Evolutionary conservation across 345 rosid genomes (phyloP), one percentile per base, ranked within the genome.

Genomic region (Sonneratia alba): DNA sequence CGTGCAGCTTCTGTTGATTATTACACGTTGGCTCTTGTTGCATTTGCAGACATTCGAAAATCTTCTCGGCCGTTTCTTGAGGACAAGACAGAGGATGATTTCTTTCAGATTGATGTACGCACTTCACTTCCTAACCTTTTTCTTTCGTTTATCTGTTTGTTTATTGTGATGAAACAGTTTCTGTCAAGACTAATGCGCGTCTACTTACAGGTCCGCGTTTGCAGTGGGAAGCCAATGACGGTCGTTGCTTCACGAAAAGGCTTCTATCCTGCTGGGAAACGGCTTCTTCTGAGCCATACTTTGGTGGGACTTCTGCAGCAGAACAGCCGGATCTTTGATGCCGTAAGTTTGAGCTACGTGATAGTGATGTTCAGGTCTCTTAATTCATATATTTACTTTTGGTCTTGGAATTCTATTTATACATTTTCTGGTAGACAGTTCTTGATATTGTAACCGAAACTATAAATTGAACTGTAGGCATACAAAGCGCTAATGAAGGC

Each of bases 51-150:
- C 75, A 82, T 90, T 76, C 86, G 88, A 81, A 87, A 86, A 71
- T 88, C 91, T 11, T 74, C 73, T 61, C 87, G 91, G 67, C 90
- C 87, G 40, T 87, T 83, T 16, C 75, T 79, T 6, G 97, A 92
- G 70, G 91, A 87, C 66, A 88, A 87, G 77, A 84, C 85, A 53
- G 75, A 79, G 5, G 92, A 89, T 70, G 92, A 90, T 78, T 78
- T 87, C 55, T 95, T 95, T 77, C 97, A 87, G 83, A 86, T 95
- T 72, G 99, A 95, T 85, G 99, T 95, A 78, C 65, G 91, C 63
- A 27, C 61, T 49, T 67, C 66, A 48, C 68, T 68, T 14, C 36
- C 24, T 53, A 36, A n/a, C 22, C 40, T 24, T 32, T 0, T 53
- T 22, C 11, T 42, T 45, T 14, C 22, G 6, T 69, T 69, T 36